These are phyloP conservation scores for Cryptococcus floricola DNA, from an alignment of 1,284 basidiomycete genomes.

Conservation along the genomic window DNA sequence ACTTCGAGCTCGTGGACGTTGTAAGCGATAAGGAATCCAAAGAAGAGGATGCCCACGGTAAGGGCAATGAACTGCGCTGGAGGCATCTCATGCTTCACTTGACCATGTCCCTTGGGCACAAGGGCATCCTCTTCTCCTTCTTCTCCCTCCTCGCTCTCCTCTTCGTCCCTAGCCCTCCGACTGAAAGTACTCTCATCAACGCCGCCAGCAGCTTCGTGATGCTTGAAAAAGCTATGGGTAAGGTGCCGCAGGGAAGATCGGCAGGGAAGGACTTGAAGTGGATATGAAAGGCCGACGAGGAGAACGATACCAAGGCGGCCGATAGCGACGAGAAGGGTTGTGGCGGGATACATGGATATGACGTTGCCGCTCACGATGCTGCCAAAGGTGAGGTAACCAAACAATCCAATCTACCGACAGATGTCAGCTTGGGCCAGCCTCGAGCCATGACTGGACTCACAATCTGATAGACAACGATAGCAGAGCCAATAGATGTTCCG, in stretches of 20 bases:
- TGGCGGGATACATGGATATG: slow-evolving; percentile 70
- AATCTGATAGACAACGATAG: slow-evolving; percentile 69
- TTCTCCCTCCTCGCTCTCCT: slow-evolving; percentile 11
- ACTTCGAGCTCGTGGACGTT: slow-evolving; percentile 76
- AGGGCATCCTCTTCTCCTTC: slow-evolving; percentile 44
- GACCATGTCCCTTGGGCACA: slow-evolving; percentile 46
- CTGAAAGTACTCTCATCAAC: not conserved
- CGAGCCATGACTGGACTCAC: slow-evolving; percentile 19
- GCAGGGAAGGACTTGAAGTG: slow-evolving; percentile 89
- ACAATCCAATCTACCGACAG: slow-evolving; percentile 46
- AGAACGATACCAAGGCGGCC: slow-evolving; percentile 91
- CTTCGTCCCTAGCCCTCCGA: slow-evolving; percentile 5
- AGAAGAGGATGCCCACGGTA: slow-evolving; percentile 66
- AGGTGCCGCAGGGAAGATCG: slow-evolving; percentile 89
- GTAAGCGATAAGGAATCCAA: slow-evolving; percentile 67
- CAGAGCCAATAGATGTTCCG: slow-evolving; percentile 74
- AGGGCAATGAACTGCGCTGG: slow-evolving; percentile 67
- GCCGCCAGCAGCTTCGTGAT: not conserved
- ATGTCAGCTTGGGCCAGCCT: not conserved
- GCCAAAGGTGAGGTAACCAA: slow-evolving; percentile 93
- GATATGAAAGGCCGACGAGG: slow-evolving; percentile 86
- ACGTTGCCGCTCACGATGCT: slow-evolving; percentile 84
- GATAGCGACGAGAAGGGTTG: slow-evolving; percentile 84
- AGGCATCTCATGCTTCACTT: slow-evolving; percentile 64
- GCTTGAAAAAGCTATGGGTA: slow-evolving; percentile 36